Evolutionary conservation across 805 yeast genomes (phyloP), one percentile per base, ranked within the genome.

Genomic region (Hanseniaspora jakobsenii): DNA sequence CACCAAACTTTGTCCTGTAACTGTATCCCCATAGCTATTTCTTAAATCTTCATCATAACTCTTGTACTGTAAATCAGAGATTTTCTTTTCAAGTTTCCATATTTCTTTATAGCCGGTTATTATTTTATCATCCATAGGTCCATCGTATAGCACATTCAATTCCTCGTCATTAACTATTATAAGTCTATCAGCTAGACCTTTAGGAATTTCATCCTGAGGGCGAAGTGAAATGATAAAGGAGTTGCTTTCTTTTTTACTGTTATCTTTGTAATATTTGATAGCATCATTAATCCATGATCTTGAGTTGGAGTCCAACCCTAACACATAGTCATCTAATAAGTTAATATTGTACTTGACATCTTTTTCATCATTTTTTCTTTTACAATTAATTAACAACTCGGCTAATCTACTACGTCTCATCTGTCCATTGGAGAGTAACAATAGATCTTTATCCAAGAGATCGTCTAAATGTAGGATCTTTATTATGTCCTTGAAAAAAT

Each of bases 391-490:
- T 34, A 91, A 53, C 0, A 86, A 76, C 49, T 73, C 71, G 0
- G 95, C 97, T 22, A 91, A 63, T 49, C 95, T 69, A 0, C 96
- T 94, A 40, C 98, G 67, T 53, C 98, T 70, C 58, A 82, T 77
- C 60, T 91, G 98, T 0, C 98, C 98, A 59, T 91, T 91, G 59
- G 94, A 82, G 35, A 91, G 65, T 0, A 89, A 82, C 58, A 84
- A 83, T 27, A 82, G 74, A 85, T 94, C 89, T 48, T 84, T 72
- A 45, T 75, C 69, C 44, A 73, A 66, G 38, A 86, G 59, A 0
- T 72, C 77, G 5, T 58, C 60, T 48, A 89, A 64, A 38, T 72
- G 66, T 46, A 91, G 69, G 23, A 63, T 61, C 3, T 64, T 58
- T 8, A 81, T 53, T 17, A 81, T 62, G 1, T 56, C 51, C 1